A percentile compares a stretch with the other conserved stretches of the same genome.
Conservation (phyloP, 2,329 filamentous ascomycete genomes). For the Clonostachys byssicola region DNA sequence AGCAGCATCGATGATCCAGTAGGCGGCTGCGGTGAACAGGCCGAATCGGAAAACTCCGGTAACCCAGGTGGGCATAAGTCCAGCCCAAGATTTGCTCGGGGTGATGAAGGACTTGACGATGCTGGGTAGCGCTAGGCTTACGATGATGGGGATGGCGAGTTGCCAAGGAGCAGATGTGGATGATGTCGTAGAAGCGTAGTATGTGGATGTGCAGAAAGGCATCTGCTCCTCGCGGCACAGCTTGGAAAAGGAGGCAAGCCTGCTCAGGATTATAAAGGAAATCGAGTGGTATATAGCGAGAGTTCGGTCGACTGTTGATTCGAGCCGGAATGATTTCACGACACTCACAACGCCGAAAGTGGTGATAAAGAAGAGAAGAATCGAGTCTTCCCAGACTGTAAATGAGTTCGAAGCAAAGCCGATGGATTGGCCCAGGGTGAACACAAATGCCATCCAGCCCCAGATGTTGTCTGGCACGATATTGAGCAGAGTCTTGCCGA, state of each 20-base stretch:
- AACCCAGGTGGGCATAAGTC: slow-evolving; percentile 80
- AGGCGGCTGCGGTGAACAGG: slow-evolving; percentile 70
- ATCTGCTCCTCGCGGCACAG: slow-evolving; percentile 98
- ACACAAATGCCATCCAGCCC: slow-evolving; percentile 80
- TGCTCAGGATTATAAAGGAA: slow-evolving; percentile 74
- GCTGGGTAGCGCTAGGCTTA: slow-evolving; percentile 67
- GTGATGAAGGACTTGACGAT: slow-evolving; percentile 77
- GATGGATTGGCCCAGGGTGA: slow-evolving; percentile 82
- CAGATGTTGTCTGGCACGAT: slow-evolving; percentile 73
- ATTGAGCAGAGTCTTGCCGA: slow-evolving; percentile 39
- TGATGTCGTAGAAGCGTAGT: slow-evolving; percentile 87
- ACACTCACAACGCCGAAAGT: slow-evolving; percentile 80
- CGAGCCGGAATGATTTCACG: slow-evolving; percentile 70
- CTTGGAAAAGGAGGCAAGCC: slow-evolving; percentile 80
- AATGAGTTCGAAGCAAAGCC: slow-evolving; percentile 98
- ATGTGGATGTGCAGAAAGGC: slow-evolving; percentile 92
- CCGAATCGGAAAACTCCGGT: slow-evolving; percentile 73
- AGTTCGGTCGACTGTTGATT: slow-evolving; percentile 61
- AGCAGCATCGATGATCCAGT: slow-evolving; percentile 87
- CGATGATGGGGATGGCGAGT: slow-evolving; percentile 71
- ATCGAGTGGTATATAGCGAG: slow-evolving; percentile 82
- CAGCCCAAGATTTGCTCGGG: slow-evolving; percentile 83
- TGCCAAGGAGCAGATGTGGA: slow-evolving; percentile 94
- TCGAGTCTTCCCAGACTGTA: slow-evolving; percentile 98
- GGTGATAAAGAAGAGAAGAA: slow-evolving; percentile 83